Conservation (phyloP, 73 alveolate genomes). For the Vitrella brassicaformis region DNA sequence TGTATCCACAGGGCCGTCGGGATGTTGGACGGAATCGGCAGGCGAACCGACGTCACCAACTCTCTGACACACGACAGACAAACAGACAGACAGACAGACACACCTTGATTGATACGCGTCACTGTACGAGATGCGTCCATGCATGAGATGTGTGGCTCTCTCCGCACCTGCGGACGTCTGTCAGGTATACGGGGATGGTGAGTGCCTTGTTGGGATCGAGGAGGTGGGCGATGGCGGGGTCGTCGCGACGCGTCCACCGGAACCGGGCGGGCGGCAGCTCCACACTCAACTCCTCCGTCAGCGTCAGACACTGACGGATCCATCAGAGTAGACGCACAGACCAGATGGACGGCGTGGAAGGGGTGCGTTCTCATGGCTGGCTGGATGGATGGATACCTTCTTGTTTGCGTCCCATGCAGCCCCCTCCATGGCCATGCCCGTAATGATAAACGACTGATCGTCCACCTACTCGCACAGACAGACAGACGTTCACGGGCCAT, state of each 20-base stretch:
- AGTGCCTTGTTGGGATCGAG: too few relatives aligned
- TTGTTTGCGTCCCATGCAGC: background rate
- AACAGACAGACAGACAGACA: background rate
- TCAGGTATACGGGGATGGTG: too few relatives aligned
- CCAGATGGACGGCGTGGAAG: background rate
- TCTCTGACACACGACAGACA: background rate
- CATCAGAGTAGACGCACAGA: too few relatives aligned
- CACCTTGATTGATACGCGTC: too few relatives aligned
- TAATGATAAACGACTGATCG: background rate
- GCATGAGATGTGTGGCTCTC: too few relatives aligned
- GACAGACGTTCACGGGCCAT: too few relatives aligned
- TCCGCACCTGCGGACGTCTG: too few relatives aligned
- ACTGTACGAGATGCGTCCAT: too few relatives aligned
- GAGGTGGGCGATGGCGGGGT: background rate
- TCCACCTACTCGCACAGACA: background rate
- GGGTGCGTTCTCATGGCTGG: background rate
- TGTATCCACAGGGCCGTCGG: background rate
- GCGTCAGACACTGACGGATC: too few relatives aligned
- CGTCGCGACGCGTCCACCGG: background rate
- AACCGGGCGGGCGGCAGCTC: background rate
- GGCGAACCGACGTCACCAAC: background rate
- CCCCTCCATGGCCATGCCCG: background rate
- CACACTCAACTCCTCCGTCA: background rate
- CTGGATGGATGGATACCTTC: too few relatives aligned
- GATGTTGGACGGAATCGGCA: background rate